Percentiles rank a stretch among this genome's conserved stretches.
These are phyloP conservation scores for Aspergillus puulaauensis DNA, from an alignment of 2,329 filamentous ascomycete genomes.

Conservation along the genomic window DNA sequence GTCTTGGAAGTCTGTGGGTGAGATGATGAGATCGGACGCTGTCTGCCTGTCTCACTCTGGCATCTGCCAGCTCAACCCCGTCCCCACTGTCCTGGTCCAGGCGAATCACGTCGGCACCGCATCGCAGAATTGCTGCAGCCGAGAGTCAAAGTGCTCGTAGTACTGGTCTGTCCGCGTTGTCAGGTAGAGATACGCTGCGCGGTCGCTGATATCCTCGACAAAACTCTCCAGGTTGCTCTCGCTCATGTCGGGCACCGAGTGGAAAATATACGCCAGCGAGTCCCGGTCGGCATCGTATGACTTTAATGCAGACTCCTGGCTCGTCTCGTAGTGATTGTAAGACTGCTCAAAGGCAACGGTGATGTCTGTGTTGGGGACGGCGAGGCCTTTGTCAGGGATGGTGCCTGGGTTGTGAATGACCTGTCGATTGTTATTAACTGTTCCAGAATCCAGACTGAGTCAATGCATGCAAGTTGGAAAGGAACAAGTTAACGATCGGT, in stretches of 20 bases:
- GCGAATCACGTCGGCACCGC: slow-evolving; percentile 8
- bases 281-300: neutral
- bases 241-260: slow-evolving; percentile 10
- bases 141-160: slow-evolving; percentile 15
- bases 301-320: neutral
- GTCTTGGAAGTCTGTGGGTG: neutral
- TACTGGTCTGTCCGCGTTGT: slow-evolving; percentile 7
- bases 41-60: neutral
- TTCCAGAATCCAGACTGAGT: neutral
- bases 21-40: neutral
- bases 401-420: slow-evolving; percentile 19
- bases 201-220: slow-evolving; percentile 9
- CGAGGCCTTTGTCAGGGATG: slow-evolving; percentile 11
- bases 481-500: neutral
- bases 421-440: neutral
- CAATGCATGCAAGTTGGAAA: neutral
- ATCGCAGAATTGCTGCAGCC: slow-evolving; percentile 7
- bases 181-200: slow-evolving; percentile 14
- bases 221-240: slow-evolving; percentile 4
- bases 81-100: neutral
- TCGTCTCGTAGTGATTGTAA: slow-evolving; percentile 8
- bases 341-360: slow-evolving; percentile 16
- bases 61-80: neutral
- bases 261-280: slow-evolving; percentile 12
- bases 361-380: slow-evolving; percentile 9